These are phyloP conservation scores for Geosmithia flava DNA, from an alignment of 2,329 filamentous ascomycete genomes.

Conservation along the genomic window DNA sequence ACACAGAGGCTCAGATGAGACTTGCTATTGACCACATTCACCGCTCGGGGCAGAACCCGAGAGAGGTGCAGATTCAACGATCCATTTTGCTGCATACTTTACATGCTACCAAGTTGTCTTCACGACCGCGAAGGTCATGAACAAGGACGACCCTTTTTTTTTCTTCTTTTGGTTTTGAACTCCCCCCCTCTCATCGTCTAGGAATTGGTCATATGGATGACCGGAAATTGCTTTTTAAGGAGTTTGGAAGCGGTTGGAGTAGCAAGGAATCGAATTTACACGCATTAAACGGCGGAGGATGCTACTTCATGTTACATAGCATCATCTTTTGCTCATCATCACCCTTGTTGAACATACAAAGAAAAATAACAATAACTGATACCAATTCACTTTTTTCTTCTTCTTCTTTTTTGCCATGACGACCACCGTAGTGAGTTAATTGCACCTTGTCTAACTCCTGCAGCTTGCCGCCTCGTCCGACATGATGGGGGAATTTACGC, in stretches of 20 bases:
- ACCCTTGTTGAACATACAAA: too few relatives aligned
- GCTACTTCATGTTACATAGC: too few relatives aligned
- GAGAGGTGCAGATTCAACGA: constrained; percentile 9
- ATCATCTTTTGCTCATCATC: too few relatives aligned
- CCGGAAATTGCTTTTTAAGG: too few relatives aligned
- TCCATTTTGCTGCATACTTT: constrained; percentile 6
- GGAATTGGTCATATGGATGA: too few relatives aligned
- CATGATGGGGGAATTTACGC: background rate
- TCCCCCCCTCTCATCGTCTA: too few relatives aligned
- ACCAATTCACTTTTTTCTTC: background rate
- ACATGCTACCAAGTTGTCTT: background rate
- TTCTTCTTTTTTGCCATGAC: background rate
- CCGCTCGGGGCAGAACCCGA: constrained; percentile 9
- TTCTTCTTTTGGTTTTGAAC: too few relatives aligned
- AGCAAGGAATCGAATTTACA: too few relatives aligned
- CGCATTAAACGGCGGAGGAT: too few relatives aligned
- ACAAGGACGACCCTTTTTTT: too few relatives aligned
- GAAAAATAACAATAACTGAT: too few relatives aligned
- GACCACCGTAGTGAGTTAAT: background rate
- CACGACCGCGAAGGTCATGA: background rate
- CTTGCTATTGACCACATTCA: constrained; percentile 52
- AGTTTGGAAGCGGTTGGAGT: too few relatives aligned
- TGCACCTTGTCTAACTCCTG: background rate
- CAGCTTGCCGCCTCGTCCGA: background rate
- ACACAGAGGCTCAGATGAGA: constrained; percentile 46